phyloP scores from a whole-genome alignment of 1,284 basidiomycete species.

The Microbotryum silenes-acaulis region DNA sequence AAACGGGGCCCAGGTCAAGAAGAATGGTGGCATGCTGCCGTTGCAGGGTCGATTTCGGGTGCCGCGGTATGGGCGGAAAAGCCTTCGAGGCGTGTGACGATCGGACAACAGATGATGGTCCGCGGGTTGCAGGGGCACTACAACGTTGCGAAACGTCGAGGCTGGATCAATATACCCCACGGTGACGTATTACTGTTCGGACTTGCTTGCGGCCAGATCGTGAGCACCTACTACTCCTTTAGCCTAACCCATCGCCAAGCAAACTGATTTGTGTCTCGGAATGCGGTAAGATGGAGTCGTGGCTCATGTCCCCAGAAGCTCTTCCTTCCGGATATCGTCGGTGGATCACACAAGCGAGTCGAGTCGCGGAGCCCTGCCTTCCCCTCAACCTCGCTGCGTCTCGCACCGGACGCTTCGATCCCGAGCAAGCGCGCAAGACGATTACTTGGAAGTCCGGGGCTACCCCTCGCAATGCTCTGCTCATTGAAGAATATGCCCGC shows the following conservation, averaged over 20 bases:
- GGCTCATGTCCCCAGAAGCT: conserved; percentile 66
- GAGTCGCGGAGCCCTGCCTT: conserved; percentile 56
- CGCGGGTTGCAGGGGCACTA: conserved; percentile 76
- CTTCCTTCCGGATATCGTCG: conserved; percentile 64
- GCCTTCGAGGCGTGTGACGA: conserved; percentile 56
- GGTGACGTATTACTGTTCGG: conserved; percentile 79
- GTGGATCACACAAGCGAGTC: conserved; percentile 61
- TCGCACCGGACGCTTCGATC: conserved; percentile 51
- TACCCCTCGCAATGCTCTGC: conserved; percentile 25
- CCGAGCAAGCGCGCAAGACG: conserved; percentile 52
- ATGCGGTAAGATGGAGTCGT: conserved; percentile 57
- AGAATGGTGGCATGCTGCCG: conserved; percentile 73
- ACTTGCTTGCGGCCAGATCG: conserved; percentile 75
- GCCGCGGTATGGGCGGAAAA: conserved; percentile 79
- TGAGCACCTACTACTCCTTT: conserved; percentile 2
- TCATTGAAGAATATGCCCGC: conserved; percentile 27
- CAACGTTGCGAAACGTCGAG: conserved; percentile 58
- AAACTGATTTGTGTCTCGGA: neutral
- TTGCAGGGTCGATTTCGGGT: conserved; percentile 71
- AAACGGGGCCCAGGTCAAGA: conserved; percentile 52
- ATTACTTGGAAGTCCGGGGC: conserved; percentile 48
- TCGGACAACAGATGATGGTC: conserved; percentile 87
- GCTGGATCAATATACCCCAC: conserved; percentile 64
- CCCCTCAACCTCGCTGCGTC: conserved; percentile 48
- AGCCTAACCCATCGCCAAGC: neutral